Evolutionary conservation across 371 early-diverging fungal genomes (phyloP), one percentile per base, ranked within the genome.

Genomic region (Actinomortierella wolfii): DNA sequence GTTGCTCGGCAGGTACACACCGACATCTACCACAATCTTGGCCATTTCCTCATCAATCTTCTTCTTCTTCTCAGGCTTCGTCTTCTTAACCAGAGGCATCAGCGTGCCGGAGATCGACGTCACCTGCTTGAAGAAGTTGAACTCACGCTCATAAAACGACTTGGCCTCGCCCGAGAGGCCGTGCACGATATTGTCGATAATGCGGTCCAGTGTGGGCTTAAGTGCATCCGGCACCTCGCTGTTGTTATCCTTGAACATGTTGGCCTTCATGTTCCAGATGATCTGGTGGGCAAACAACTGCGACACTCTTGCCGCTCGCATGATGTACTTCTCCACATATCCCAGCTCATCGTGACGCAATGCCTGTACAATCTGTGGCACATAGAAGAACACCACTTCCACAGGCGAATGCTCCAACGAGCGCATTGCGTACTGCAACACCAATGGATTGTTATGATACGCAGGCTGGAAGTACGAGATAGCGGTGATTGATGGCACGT

Each of bases 261-360:
- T 99, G 47, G 99, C 99, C 42, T 96, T 92, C 96, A 99, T 97
- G 75, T 99, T 99, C 99, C 99, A 99, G 49, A 99, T 97, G 51
- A 99, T 96, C 78, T 99, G 98, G 78, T 99, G 99, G 3, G 98
- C 94, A 84, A 99, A 99, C 29, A 94, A 81, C 70, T 96, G 98
- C 7, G 96, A 95, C 1, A 89, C 88, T 59, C 87, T 87, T 1
- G 95, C 98, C 0, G 99, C 93, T 40, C 91, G 88, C 77, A 99
- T 77, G 26, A 99, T 95, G 59, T 91, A 97, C 50, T 89, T 87
- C 76, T 97, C 96, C 6, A 94, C 90, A 66, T 97, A 98, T 18
- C 99, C 94, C 17, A 83, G 67, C 2, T 76, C 76, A 66, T 99
- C 97, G 64, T 93, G 83, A 23, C 98, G 93, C 18, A 99, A 79